Evolutionary conservation across 257 asterid species (phyloP), one percentile per base, ranked within the genome.

Genomic region (Solanum gandarillasii): DNA sequence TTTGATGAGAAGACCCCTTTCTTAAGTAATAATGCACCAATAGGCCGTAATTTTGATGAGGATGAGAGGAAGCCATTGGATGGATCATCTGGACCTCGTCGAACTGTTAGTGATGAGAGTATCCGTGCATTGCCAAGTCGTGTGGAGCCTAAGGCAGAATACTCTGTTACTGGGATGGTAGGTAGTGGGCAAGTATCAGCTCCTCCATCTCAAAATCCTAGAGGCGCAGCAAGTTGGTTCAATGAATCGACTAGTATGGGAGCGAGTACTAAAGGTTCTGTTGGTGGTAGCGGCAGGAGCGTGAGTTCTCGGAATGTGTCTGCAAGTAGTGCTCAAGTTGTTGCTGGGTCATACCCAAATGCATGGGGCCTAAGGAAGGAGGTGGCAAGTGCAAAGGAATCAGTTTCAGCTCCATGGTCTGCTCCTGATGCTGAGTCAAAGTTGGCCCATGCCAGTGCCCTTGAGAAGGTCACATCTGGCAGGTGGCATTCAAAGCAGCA

Each of bases 21-120:
- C 89, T 84, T 93, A 67, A 93, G 55, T 88, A 93, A 93, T 41
- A 92, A 87, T 82, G 87, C 92, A 11, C 91, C 87, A 71, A 93
- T 96, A 25, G 98, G 99, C 58, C 92, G 94, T 83, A 93, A 95
- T 92, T 96, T 96, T 70, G 99, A 96, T 43, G 99, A 96, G 91
- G 99, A 95, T 89, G 99, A 96, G 88, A 94, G 99, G 87, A 96
- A 93, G 93, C 99, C 99, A 20, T 86, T 96, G 88, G 98, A 96
- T 91, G 98, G 96, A 73, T 90, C 43, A 75, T 91, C 97, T n/a
- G 96, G 94, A 83, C 97, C 98, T 85, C 96, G 98, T 67, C 93
- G 97, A 87, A 94, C 93, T 21, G 90, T 93, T 67, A 91, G 92
- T 87, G 99, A 95, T 83, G 99, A 94, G 78, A 90, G 88, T 88